Evolutionary conservation across 192 early-diverging fungal genomes (phyloP).

Genomic region (Linnemannia hyalina): DNA sequence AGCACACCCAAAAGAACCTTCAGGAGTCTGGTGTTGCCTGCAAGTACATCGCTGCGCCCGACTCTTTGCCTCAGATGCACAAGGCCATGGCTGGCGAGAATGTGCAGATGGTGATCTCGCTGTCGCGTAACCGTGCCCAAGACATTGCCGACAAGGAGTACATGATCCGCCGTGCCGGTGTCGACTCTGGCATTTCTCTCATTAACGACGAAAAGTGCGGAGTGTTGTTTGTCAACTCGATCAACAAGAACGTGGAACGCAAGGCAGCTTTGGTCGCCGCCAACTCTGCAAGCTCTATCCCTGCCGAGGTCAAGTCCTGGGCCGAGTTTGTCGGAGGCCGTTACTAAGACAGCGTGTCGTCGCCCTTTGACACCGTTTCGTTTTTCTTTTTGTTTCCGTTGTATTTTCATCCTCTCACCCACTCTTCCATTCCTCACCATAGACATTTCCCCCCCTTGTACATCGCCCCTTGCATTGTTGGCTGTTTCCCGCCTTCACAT

Average conservation of each 20-base stretch:
- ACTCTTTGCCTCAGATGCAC: constrained; percentile 69
- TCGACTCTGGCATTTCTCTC: constrained; percentile 96
- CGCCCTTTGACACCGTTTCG: neutral
- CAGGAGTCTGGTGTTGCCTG: constrained; percentile 51
- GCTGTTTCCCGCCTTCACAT: neutral
- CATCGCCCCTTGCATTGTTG: neutral
- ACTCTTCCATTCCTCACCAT: neutral
- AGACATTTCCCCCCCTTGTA: neutral
- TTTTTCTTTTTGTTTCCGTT: neutral
- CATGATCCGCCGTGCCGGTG: constrained; percentile 90
- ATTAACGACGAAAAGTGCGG: constrained; percentile 97
- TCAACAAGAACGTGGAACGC: constrained; percentile 65
- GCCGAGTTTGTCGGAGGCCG: constrained; percentile 72
- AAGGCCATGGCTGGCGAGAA: constrained; percentile 68
- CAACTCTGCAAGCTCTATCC: constrained; percentile 58
- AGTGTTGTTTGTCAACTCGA: constrained; percentile 91
- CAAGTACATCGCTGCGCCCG: constrained; percentile 58
- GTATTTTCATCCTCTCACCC: neutral
- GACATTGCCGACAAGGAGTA: constrained; percentile 77
- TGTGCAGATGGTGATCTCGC: constrained; percentile 80
- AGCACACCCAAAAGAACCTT: constrained; percentile 67
- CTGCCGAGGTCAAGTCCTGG: constrained; percentile 79
- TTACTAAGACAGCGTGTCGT: constrained; percentile 19
- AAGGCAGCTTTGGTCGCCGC: constrained; percentile 51
- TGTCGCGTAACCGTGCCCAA: constrained; percentile 75